Base-by-base conservation (phyloP, 176 grass and related monocot genomes). In the Ananas comosus region DNA sequence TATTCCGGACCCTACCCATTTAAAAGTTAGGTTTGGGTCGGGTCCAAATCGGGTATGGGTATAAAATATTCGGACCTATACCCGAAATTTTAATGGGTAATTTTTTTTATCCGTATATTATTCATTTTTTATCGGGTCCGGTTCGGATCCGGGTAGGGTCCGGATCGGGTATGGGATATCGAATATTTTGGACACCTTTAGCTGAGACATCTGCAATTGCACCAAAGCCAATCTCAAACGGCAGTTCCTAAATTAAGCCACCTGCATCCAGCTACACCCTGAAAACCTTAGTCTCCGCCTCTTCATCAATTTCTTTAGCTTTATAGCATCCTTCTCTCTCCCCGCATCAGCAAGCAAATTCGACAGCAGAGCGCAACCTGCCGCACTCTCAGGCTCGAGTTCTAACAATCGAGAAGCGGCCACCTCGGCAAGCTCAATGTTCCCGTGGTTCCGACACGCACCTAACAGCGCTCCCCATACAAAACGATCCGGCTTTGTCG, bases 391-490 rank as follows among this genome's bases (percentile, higher is more conserved):
- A 2, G 82, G 89, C 66, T 91, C 89, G 10, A 91, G 66, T 0
- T 72, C 17, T 12, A 57, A 72, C 70, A 88, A 14, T 24, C 68
- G 74, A 0, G 70, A 77, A 10, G 76, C 76, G 11, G 85, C 82
- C 18, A 82, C 5, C 19, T 85, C 69, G 0, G 85, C 82, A 21
- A 91, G 85, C 70, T 83, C 77, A 11, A 91, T 2, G n/a, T 88
- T 72, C 13, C 89, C 81, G n/a, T 91, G 89, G 66, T 72, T 73
- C 18, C 75, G 81, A 64, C 82, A 87, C 24, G 85, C 75, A 52
- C 79, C 88, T 11, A 88, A 66, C 76, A 88, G 67, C 9, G 89
- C 85, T 11, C 88, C 88, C 85, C 85, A 88, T 1, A 91, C 88
- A 71, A 87, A 91, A 67, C 65, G 67, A 23, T 91, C 85, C 0